phyloP scores from a whole-genome alignment of 495 filamentous ascomycete species.

The Xylaria sp. region DNA sequence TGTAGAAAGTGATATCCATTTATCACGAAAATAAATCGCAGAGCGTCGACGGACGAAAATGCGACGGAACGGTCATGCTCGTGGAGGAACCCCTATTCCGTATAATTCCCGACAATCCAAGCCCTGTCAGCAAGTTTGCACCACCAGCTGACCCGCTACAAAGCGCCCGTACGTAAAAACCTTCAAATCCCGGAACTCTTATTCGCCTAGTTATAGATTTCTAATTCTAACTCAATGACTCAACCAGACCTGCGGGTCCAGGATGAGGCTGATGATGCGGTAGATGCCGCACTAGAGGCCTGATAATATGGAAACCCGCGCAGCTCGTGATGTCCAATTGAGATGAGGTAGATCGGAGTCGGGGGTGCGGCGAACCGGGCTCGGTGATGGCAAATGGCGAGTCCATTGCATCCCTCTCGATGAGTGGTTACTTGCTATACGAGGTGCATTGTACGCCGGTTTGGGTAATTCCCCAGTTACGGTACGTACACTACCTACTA shows the following conservation, averaged over 20 bases:
- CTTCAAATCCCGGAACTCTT: conserved; percentile 20
- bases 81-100: conserved; percentile 32
- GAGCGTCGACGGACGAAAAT: conserved; percentile 36
- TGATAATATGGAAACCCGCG: neutral
- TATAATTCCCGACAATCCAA: conserved; percentile 35
- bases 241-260: conserved; percentile 9
- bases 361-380: conserved; percentile 8
- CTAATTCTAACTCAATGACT: conserved; percentile 11
- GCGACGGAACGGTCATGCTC: conserved; percentile 32
- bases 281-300: neutral
- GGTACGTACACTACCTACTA: no score
- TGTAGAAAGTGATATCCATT: neutral
- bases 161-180: neutral
- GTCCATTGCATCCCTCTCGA: neutral
- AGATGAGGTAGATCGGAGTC: neutral
- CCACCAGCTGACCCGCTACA: conserved; percentile 33
- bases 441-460: conserved; percentile 11
- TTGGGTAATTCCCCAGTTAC: neutral
- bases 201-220: conserved; percentile 1
- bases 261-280: conserved; percentile 12
- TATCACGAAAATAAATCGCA: conserved; percentile 20
- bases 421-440: conserved; percentile 23
- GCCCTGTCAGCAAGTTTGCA: conserved; percentile 26
- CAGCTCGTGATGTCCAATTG: neutral
- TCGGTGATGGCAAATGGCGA: conserved; percentile 10